phyloP scores from a whole-genome alignment of 2,329 filamentous ascomycete species.

The Trichoderma sp. region DNA sequence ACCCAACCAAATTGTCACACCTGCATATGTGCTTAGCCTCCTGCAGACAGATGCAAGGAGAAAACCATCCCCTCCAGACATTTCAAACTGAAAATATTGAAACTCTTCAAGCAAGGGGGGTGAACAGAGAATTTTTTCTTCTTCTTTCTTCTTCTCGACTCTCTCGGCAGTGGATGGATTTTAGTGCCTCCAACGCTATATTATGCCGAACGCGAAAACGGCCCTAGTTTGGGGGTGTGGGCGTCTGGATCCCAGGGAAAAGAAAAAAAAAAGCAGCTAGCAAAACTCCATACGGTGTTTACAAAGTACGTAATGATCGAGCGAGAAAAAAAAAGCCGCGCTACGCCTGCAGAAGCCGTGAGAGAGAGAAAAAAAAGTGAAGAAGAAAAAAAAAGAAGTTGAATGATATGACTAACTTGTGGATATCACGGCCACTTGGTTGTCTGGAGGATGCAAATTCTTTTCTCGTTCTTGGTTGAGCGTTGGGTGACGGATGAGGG shows the following conservation, averaged over 20 bases:
- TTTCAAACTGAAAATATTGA: not conserved
- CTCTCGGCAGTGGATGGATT: not conserved
- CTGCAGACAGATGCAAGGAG: not conserved
- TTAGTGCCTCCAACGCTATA: not conserved
- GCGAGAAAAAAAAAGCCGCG: not conserved
- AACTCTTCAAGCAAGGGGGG: slow-evolving; percentile 1
- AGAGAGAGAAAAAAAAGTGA: not conserved
- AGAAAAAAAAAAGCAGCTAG: too few relatives aligned
- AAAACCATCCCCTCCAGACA: too few relatives aligned
- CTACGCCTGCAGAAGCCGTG: not conserved
- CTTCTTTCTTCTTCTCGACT: not conserved
- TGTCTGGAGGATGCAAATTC: slow-evolving; percentile 12
- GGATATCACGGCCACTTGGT: slow-evolving; percentile 9
- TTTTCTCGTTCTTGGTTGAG: not conserved
- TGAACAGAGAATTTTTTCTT: not conserved
- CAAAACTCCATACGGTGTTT: not conserved
- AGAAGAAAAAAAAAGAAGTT: not conserved
- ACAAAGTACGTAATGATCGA: not conserved
- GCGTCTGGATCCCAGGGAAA: not conserved
- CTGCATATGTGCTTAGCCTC: slow-evolving; percentile 16
- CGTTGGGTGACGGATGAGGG: slow-evolving; percentile 9
- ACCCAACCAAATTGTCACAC: slow-evolving; percentile 2
- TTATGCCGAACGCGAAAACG: not conserved
- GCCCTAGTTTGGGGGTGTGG: not conserved
- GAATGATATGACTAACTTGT: not conserved